Percentiles rank a stretch among this genome's conserved stretches.
Evolutionary conservation across 768 basidiomycete genomes (phyloP).

Genomic region (Pleurotus giganteus): DNA sequence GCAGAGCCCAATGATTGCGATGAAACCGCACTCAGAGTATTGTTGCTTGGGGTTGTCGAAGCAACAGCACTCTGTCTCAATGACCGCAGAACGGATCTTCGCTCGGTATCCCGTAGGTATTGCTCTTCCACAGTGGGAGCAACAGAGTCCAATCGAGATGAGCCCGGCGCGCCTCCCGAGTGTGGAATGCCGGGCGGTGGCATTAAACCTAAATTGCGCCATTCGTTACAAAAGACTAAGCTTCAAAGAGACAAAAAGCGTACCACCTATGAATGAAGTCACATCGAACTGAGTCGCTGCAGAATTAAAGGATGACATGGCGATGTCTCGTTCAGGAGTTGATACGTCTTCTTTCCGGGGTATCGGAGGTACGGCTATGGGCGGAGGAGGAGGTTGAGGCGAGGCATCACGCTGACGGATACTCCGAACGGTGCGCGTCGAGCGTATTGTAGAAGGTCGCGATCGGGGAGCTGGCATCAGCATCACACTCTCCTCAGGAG

Average conservation of each 20-base stretch:
- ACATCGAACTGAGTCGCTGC: slow-evolving; percentile 63
- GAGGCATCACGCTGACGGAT: not conserved
- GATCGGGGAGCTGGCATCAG: slow-evolving; percentile 13
- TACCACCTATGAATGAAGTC: slow-evolving; percentile 68
- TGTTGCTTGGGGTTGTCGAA: not conserved
- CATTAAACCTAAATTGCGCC: not conserved
- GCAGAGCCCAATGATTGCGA: slow-evolving; percentile 3
- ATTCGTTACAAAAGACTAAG: not conserved
- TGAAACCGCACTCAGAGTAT: not conserved
- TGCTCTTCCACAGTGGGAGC: not conserved
- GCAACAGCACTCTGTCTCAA: not conserved
- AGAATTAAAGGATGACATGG: slow-evolving; percentile 32
- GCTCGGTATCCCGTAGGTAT: not conserved
- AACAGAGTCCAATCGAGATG: not conserved
- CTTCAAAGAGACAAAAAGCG: slow-evolving; percentile 13
- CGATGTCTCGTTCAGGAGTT: not conserved
- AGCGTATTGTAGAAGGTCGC: not conserved
- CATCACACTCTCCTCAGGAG: slow-evolving; percentile 35
- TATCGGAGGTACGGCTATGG: not conserved
- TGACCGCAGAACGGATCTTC: not conserved
- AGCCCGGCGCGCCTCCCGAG: not conserved
- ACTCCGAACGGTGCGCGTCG: not conserved
- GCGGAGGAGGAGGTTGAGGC: not conserved
- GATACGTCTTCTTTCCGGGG: not conserved
- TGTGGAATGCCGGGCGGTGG: not conserved